These are phyloP conservation scores for Acacia pycnantha DNA, from an alignment of 331 rosid species.

Conservation along the genomic window DNA sequence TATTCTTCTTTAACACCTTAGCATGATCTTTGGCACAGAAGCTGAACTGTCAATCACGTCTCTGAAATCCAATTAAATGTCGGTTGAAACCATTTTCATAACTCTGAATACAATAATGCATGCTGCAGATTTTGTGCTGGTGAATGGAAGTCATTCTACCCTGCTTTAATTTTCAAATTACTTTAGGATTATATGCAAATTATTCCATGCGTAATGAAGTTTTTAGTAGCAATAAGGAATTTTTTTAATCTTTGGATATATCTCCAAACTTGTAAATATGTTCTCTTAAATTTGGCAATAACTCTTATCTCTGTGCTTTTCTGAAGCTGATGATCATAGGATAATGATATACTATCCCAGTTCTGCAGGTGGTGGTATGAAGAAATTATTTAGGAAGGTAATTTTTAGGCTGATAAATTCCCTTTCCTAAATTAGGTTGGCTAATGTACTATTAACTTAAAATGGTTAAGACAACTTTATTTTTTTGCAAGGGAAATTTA, in stretches of 20 bases:
- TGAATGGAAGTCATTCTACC: conserved; percentile 9
- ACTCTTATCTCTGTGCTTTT: conserved; percentile 38
- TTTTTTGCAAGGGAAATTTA: conserved; percentile 3
- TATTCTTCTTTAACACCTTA: not conserved
- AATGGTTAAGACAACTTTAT: conserved; percentile 22
- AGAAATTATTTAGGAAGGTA: conserved; percentile 98
- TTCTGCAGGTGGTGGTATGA: conserved; percentile 99
- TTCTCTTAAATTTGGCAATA: conserved; percentile 33
- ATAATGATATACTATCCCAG: conserved; percentile 99
- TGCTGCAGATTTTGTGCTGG: conserved; percentile 10
- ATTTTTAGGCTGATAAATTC: conserved; percentile 38
- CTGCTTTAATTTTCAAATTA: conserved; percentile 9
- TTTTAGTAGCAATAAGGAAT: conserved; percentile 11
- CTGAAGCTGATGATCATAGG: conserved; percentile 93
- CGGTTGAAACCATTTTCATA: not conserved
- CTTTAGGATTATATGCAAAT: conserved; percentile 12
- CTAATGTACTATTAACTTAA: conserved; percentile 20
- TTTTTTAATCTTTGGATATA: not conserved
- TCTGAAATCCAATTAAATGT: not conserved
- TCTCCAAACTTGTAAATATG: conserved; percentile 24
- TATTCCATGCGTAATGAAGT: conserved; percentile 7
- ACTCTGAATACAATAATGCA: conserved; percentile 8
- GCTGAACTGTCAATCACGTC: not conserved
- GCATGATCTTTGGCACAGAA: not conserved
- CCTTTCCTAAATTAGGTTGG: conserved; percentile 22